Evolutionary conservation across 1,284 basidiomycete species (phyloP), one percentile per base, ranked within the genome.

Genomic region (Moesziomyces parantarcticus): DNA sequence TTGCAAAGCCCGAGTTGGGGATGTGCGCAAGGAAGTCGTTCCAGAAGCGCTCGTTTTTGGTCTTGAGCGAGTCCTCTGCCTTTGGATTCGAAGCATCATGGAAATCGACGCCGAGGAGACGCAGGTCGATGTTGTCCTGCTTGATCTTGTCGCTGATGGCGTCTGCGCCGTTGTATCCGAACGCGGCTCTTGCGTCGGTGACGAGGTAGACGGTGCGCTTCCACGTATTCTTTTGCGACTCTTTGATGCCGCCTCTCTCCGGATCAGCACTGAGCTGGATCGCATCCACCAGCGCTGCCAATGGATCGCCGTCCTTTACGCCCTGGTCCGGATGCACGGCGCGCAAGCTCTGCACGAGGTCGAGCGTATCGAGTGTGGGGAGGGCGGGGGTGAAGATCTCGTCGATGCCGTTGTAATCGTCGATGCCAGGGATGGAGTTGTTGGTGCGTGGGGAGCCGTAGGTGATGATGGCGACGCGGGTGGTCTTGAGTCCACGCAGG

Each of bases 401-500:
- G 22, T 88, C 84, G 47, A 97, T 90, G 66, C 90, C 87, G 8
- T 91, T 88, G 74, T 96, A 96, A 89, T 40, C 89, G 89, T 49
- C 87, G 85, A 59, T 47, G 29, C 85, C 84, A 76, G 90, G 88
- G 68, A 93, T 85, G 36, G 90, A 86, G 76, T 96, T 96, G 73
- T 90, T 86, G 11, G 70, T 61, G 50, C 64, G 53, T 50, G 44
- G 54, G 39, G 60, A 76, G 43, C 94, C 94, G 79, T 93, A 94
- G 5, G 91, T 85, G 47, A 96, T 88, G 34, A 97, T 88, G 20
- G 92, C 92, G 79, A 93, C 93, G 77, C 92, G 90, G 78, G 96
- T 94, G 11, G 94, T 96, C 86, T 97, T 97, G 44, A 94, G 87
- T 6, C 90, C 92, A 72, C 91, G 89, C 81, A 90, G 93, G 64